Evolutionary conservation across 805 yeast species (phyloP), one percentile per base, ranked within the genome.

Genomic region (Schwanniomyces polymorphus): DNA sequence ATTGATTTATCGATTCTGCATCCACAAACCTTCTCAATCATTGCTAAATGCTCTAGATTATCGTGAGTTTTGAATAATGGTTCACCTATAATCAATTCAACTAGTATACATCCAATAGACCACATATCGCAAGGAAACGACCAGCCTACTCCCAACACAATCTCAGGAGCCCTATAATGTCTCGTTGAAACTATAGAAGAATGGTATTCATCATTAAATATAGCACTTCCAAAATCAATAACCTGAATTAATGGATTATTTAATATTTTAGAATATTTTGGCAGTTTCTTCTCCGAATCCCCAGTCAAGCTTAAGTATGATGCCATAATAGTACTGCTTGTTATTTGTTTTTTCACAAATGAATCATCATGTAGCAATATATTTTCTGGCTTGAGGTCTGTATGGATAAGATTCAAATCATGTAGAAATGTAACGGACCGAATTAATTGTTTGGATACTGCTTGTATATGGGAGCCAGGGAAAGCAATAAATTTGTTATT

Each of bases 151-250:
- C 97, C 97, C 27, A 94, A 69, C 1, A 92, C 90, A 52, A 94
- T 91, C 64, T 94, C 99, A 0, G 99, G 99, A 0, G 99, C 99
- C 45, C 99, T 74, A 65, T 94, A 94, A 66, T 94, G 99, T 42
- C 99, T 77, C 1, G 99, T 94, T 7, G 97, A 88, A 9, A 94
- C 97, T 12, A 94, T 84, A 17, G 87, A 82, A 3, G 95, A 84
- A 72, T 94, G 99, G 63, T 88, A 91, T 68, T 94, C 98, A 66
- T 91, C 96, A 56, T 88, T 80, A 59, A 94, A 94, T 4, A 95
- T 84, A 0, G 99, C 97, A 34, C 94, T 84, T n/a, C 99, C 99
- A 67, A 94, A 94, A 69, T 94, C 99, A 50, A 94, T 94, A 25
- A 92, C 80, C 63, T 89, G 91, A 45, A 94, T 88, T 51, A 82